phyloP scores from a whole-genome alignment of 2,329 filamentous ascomycete genomes.

The Neopestalotiopsis sp. region DNA sequence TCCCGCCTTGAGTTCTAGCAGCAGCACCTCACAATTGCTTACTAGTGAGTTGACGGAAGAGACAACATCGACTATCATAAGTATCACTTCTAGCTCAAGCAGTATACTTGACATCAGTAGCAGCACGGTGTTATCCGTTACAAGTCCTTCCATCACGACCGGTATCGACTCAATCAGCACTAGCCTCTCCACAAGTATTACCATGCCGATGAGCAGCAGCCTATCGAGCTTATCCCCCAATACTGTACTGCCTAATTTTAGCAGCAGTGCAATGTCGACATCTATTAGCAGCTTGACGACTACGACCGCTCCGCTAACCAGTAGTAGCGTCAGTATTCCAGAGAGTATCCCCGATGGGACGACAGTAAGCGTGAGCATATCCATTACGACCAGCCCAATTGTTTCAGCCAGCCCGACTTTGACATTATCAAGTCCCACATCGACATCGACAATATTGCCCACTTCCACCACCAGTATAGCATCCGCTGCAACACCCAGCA shows the following conservation, averaged over 20 bases:
- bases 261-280: not conserved
- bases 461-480: not conserved
- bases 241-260: not conserved
- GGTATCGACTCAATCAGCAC: not conserved
- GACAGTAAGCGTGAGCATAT: not conserved
- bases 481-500: not conserved
- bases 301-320: not conserved
- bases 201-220: not conserved
- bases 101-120: not conserved
- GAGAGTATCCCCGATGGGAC: not conserved
- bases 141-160: not conserved
- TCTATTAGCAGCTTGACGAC: not conserved
- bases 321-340: not conserved
- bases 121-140: not conserved
- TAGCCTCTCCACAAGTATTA: not conserved
- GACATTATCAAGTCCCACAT: not conserved
- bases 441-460: not conserved
- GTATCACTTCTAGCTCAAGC: not conserved
- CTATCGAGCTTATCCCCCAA: not conserved
- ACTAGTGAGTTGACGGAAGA: not conserved
- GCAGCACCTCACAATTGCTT: not conserved
- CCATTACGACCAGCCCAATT: not conserved
- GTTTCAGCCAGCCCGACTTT: not conserved
- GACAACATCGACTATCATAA: not conserved
- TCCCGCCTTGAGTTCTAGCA: not conserved